Evolutionary conservation across 352 stramenopile species (phyloP), one percentile per base, ranked within the genome.

Genomic region (Phytophthora constricta): DNA sequence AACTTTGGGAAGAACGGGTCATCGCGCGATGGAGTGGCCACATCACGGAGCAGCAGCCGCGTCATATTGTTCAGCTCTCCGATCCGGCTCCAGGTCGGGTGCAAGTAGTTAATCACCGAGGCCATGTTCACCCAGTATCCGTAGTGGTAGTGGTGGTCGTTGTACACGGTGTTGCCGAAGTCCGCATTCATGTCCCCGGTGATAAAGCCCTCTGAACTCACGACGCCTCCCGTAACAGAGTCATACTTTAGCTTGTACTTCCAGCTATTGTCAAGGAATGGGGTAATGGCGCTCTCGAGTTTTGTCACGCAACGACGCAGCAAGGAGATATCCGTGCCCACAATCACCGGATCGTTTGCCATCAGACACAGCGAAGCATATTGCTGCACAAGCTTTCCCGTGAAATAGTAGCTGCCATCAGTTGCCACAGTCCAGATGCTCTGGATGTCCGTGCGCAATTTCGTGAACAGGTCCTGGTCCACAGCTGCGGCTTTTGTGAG

Each of bases 61-160:
- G 70, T 77, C 69, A 86, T 84, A 19, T 57, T 37, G 70, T 91
- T 93, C 4, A 91, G 72, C 5, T 83, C 71, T 42, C 52, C 61
- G 19, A 91, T 61, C 13, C 72, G 72, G 26, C 26, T 54, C 85
- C 83, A 90, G 8, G 75, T 89, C 58, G 79, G 85, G 53, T 93
- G 81, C 45, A 93, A 62, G 56, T 84, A 83, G 65, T 93, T 93
- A 65, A 91, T 62, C 22, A 91, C 72, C 1, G 83, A 84, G 25
- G 75, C 72, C 31, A 77, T 77, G 70, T 85, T 79, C 49, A 92
- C 63, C 84, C 84, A 92, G 72, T 92, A 92, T 59, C 84, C 84
- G 54, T 88, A 92, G 56, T 90, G 81, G 50, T 84, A 92, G 65
- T 92, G 84, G 61, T 92, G 84, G 64, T 92, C 84, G 27, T 92